Evolutionary conservation across 2,329 filamentous ascomycete species (phyloP).

Genomic region (Botrytis pseudocinerea): DNA sequence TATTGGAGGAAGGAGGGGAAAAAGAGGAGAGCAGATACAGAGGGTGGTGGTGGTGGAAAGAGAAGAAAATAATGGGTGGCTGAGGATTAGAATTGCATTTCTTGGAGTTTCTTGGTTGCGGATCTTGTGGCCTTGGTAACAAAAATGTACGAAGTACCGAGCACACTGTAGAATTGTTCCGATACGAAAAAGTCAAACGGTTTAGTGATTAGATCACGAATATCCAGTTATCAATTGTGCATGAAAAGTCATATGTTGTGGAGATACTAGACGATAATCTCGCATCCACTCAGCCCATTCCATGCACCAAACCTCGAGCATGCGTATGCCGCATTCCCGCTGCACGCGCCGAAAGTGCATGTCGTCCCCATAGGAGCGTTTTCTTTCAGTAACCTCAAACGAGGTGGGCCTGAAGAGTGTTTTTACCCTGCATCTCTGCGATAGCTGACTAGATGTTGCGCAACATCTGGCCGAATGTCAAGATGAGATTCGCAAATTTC

Average conservation of each 20-base stretch:
- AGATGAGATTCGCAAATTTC: neutral
- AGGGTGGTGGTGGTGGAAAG: slow-evolving; percentile 48
- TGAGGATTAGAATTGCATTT: neutral
- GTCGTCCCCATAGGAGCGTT: neutral
- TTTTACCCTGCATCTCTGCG: neutral
- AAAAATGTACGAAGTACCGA: slow-evolving; percentile 3
- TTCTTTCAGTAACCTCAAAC: neutral
- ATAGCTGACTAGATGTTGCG: neutral
- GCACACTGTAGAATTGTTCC: neutral
- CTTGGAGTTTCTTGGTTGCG: slow-evolving; percentile 12
- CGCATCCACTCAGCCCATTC: neutral
- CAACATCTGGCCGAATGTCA: neutral
- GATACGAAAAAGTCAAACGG: neutral
- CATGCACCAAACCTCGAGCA: neutral
- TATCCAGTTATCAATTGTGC: neutral
- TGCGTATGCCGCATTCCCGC: neutral
- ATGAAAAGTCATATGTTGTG: neutral
- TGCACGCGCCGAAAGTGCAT: neutral
- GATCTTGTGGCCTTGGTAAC: neutral
- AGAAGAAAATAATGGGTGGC: slow-evolving; percentile 29
- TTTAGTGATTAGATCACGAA: neutral
- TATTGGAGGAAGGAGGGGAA: slow-evolving; percentile 91
- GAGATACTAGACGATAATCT: neutral
- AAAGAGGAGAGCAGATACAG: slow-evolving; percentile 63
- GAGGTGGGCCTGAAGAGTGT: neutral